Percentiles rank a stretch among this genome's conserved stretches.
These are phyloP conservation scores for Zasmidium citrigriseum DNA, from an alignment of 2,329 filamentous ascomycete genomes.

Conservation along the genomic window DNA sequence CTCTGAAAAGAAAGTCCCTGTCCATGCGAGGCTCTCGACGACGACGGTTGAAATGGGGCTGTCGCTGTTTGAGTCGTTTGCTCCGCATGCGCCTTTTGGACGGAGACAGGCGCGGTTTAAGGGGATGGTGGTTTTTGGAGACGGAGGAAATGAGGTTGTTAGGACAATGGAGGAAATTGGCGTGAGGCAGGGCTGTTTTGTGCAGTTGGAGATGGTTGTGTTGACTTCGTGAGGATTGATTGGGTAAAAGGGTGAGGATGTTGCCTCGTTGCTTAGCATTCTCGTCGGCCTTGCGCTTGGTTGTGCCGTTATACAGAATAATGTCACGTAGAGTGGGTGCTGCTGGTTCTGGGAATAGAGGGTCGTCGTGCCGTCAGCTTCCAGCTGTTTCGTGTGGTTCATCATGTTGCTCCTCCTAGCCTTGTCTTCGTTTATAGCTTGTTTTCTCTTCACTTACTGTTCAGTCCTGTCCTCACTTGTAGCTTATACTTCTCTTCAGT, in stretches of 20 bases:
- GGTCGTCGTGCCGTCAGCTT: too few species aligned
- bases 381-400: too few species aligned
- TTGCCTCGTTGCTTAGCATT: too few species aligned
- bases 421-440: too few species aligned
- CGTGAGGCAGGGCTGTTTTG: background rate
- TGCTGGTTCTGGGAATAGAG: too few species aligned
- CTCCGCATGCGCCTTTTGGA: background rate
- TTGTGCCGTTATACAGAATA: too few species aligned
- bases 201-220: background rate
- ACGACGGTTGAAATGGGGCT: background rate
- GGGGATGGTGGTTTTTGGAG: background rate
- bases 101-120: background rate
- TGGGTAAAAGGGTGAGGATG: background rate
- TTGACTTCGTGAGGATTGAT: background rate
- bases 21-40: background rate
- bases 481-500: too few species aligned
- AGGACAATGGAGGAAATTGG: background rate
- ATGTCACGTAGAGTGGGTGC: too few species aligned
- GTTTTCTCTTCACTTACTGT: too few species aligned
- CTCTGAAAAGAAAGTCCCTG: background rate
- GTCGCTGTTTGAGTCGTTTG: background rate
- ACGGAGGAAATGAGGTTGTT: background rate
- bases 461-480: too few species aligned
- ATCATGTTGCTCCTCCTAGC: too few species aligned
- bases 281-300: too few species aligned